Conservation (phyloP, 164 flowering plant genomes). For the Buxus sempervirens region DNA sequence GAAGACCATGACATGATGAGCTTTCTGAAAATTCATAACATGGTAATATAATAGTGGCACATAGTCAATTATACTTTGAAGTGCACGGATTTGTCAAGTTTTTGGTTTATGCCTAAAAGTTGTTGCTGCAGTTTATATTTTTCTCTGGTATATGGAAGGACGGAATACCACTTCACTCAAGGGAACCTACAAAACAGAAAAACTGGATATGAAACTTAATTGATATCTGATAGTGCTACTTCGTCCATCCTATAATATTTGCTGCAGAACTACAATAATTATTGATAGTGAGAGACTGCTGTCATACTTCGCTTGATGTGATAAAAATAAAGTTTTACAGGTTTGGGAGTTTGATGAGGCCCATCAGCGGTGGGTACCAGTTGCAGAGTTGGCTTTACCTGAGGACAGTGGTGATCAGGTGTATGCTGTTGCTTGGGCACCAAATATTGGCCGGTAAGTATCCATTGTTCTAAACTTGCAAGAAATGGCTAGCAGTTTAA, state of each 20-base stretch:
- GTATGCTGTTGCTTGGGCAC: slow-evolving; percentile 88
- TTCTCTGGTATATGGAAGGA: too few relatives aligned
- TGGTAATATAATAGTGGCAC: too few relatives aligned
- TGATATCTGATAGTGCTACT: neutral
- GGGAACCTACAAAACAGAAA: neutral
- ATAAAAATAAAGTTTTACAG: slow-evolving; percentile 28
- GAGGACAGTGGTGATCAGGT: slow-evolving; percentile 75
- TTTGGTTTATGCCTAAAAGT: too few relatives aligned
- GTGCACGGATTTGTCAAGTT: too few relatives aligned
- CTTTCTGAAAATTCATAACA: too few relatives aligned
- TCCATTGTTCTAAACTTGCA: too few relatives aligned
- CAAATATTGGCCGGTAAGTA: slow-evolving; percentile 87
- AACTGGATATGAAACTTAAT: neutral
- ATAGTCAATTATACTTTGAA: too few relatives aligned
- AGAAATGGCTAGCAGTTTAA: neutral
- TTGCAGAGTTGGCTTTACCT: slow-evolving; percentile 79
- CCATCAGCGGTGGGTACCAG: slow-evolving; percentile 97
- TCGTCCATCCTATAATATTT: neutral
- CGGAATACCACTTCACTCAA: neutral
- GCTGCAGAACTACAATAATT: neutral
- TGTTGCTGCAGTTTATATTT: too few relatives aligned
- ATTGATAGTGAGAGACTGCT: neutral
- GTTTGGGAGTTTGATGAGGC: slow-evolving; percentile 96
- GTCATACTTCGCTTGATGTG: neutral
- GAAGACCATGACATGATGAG: too few relatives aligned